Conservation (phyloP, 805 yeast species). For the Cyberlindnera subsufficiens region DNA sequence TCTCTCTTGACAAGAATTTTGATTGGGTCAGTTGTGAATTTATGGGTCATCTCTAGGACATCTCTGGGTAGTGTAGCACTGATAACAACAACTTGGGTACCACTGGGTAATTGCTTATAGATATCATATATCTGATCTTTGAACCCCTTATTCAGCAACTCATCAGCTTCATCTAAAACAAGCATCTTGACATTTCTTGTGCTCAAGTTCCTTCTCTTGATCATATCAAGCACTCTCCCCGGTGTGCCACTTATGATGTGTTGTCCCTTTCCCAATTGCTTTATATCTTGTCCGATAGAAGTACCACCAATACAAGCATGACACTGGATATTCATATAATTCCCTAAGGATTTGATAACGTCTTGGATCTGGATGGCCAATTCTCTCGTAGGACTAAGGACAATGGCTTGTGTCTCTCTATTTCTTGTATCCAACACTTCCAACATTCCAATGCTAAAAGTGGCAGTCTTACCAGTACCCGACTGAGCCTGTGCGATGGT, state of each 20-base stretch:
- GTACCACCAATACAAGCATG: constrained; percentile 96
- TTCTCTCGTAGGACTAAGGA: constrained; percentile 94
- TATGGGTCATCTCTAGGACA: constrained; percentile 85
- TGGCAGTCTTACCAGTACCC: constrained; percentile 99
- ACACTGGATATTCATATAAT: constrained; percentile 77
- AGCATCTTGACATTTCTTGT: constrained; percentile 81
- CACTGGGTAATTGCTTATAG: constrained; percentile 75
- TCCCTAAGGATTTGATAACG: constrained; percentile 82
- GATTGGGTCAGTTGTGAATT: constrained; percentile 90
- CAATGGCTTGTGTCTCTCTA: constrained; percentile 80
- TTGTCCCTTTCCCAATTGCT: constrained; percentile 69
- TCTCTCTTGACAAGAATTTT: constrained; percentile 93
- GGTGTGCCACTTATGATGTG: constrained; percentile 97
- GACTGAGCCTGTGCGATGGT: constrained; percentile 98
- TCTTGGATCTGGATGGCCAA: constrained; percentile 89
- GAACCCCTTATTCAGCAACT: constrained; percentile 87
- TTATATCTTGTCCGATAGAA: constrained; percentile 72
- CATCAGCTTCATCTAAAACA: constrained; percentile 96
- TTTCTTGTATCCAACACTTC: constrained; percentile 74
- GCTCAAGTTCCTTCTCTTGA: constrained; percentile 71
- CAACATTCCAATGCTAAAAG: constrained; percentile 90
- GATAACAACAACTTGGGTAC: constrained; percentile 87
- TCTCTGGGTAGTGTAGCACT: constrained; percentile 93
- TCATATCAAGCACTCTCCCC: constrained; percentile 89
- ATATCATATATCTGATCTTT: constrained; percentile 93